Percentiles rank a stretch among this genome's conserved stretches.
Conservation (phyloP, 2,329 filamentous ascomycete genomes). For the Trichoderma simmonsii region DNA sequence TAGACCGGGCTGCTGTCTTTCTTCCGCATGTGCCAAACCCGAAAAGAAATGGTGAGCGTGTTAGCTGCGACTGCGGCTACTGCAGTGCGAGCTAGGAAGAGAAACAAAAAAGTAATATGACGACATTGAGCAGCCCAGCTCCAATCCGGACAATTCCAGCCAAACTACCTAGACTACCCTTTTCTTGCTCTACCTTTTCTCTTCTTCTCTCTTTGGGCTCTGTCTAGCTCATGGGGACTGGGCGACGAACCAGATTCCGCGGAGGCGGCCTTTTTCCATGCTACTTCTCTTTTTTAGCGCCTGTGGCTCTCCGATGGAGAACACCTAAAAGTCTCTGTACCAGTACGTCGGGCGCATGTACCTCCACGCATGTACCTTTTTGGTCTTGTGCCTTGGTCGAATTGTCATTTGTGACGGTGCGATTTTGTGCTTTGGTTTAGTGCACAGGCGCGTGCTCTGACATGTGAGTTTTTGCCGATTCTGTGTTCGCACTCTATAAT, state of each 20-base stretch:
- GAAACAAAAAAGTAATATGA: neutral
- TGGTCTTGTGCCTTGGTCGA: neutral
- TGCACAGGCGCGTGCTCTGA: neutral
- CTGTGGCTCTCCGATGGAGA: neutral
- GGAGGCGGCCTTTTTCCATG: neutral
- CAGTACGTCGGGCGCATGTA: neutral
- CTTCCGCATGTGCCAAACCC: neutral
- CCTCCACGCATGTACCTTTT: neutral
- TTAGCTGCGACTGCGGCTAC: neutral
- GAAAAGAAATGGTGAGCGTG: neutral
- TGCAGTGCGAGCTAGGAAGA: neutral
- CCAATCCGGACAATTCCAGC: neutral
- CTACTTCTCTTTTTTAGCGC: neutral
- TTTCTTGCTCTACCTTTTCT: neutral
- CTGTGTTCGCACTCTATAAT: neutral
- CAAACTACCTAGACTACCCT: neutral
- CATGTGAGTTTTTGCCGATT: neutral
- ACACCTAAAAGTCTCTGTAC: neutral
- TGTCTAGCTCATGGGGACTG: neutral
- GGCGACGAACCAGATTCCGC: neutral
- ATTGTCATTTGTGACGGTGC: neutral
- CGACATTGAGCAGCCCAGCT: conserved; percentile 7
- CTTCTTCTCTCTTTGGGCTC: neutral
- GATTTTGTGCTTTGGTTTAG: neutral
- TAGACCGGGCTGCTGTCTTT: neutral